phyloP scores from a whole-genome alignment of 345 rosid genomes.

The Salix suchowensis region DNA sequence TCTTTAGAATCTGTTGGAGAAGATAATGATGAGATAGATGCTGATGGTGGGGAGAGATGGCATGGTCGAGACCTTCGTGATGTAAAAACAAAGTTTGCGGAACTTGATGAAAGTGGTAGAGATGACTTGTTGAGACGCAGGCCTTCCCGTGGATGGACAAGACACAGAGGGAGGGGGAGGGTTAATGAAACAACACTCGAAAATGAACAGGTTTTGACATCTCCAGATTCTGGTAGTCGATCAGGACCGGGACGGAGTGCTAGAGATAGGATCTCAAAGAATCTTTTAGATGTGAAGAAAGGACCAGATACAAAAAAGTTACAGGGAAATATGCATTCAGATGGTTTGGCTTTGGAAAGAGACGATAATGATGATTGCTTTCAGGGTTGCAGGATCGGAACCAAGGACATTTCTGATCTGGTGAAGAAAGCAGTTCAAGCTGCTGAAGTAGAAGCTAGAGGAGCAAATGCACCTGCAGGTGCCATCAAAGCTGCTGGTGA shows the following conservation, averaged over 20 bases:
- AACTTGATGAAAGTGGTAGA: slow-evolving; percentile 62
- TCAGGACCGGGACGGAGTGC: slow-evolving; percentile 37
- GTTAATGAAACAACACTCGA: slow-evolving; percentile 50
- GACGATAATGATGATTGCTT: slow-evolving; percentile 71
- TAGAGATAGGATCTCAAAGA: slow-evolving; percentile 50
- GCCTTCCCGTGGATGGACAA: slow-evolving; percentile 49
- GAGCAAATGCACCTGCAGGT: slow-evolving; percentile 75
- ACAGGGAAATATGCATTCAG: slow-evolving; percentile 37
- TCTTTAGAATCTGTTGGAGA: slow-evolving; percentile 41
- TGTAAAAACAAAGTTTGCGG: slow-evolving; percentile 49
- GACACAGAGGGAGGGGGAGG: slow-evolving; percentile 71
- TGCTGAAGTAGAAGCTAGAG: slow-evolving; percentile 95
- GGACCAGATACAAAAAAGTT: slow-evolving; percentile 45
- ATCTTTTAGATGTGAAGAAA: slow-evolving; percentile 46
- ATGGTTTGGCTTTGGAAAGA: slow-evolving; percentile 47
- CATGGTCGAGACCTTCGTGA: slow-evolving; percentile 40
- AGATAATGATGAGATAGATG: slow-evolving; percentile 38
- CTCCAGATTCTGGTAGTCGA: slow-evolving; percentile 68
- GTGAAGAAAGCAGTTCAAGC: slow-evolving; percentile 83
- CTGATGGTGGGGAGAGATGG: slow-evolving; percentile 51
- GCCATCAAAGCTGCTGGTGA: slow-evolving; percentile 93
- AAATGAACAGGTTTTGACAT: slow-evolving; percentile 48
- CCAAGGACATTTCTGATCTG: slow-evolving; percentile 63
- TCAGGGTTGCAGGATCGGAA: slow-evolving; percentile 75
- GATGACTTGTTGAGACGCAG: slow-evolving; percentile 72